Evolutionary conservation across 305 asterid species (phyloP), one percentile per base, ranked within the genome.

Genomic region (Fraxinus albicans): DNA sequence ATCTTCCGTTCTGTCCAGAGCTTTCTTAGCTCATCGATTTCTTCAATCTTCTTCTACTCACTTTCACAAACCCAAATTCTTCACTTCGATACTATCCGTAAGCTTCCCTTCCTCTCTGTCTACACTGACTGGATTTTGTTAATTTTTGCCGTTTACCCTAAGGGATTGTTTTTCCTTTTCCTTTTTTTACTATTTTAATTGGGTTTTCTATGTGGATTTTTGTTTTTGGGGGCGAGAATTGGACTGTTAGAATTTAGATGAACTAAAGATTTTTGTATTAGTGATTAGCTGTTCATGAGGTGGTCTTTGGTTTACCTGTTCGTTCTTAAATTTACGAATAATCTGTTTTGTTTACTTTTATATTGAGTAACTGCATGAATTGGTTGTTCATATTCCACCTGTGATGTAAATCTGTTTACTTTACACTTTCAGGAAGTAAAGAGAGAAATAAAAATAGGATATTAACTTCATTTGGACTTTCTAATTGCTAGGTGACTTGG

Each of bases 1-100:
- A 47, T 90, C 97, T 79, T 88, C 93, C 81, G 85, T 91, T 86
- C 81, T 93, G 73, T 88, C 93, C 55, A 89, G 91, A 84, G 83
- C 90, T 77, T 85, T 92, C 85, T 89, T 92, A 81, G 90, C 90
- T 82, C 91, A 84, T 73, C 94, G 94, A 80, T 73, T 83, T 83
- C 73, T 88, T 76, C 91, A 89, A 42, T 88, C 94, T 23, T 50
- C 88, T 60, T 84, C 89, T 82, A 50, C 90, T 75, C 79, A 70
- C 23, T 83, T 84, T 40, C 88, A 35, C 72, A 88, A 87, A 69
- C 84, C 91, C 70, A 91, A 80, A 33, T 80, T 81, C 17, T 65
- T 87, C 65, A 12, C 90, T 67, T 84, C 94, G 29, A 36, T 89
- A 34, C 78, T 87, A 77, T 55, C 85, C 31, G 98, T 94, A 86